Evolutionary conservation across 2,329 filamentous ascomycete species (phyloP).

Genomic region (Fusarium goolgardi): DNA sequence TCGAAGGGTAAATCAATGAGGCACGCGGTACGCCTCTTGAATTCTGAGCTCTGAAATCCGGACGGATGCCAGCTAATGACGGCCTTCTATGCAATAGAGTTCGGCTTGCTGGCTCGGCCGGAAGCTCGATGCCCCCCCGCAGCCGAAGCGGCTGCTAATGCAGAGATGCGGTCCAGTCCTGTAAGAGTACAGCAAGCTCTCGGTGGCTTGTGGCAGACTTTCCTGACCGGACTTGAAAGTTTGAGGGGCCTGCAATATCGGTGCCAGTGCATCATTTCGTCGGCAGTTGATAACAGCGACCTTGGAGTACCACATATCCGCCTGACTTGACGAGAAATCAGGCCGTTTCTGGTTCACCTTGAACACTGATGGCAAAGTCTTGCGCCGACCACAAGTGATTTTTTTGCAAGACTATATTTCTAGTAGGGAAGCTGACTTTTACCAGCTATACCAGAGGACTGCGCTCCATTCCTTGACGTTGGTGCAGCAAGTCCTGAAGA

Average conservation of each 20-base stretch:
- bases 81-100: conserved; percentile 32
- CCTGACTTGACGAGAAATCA: not conserved
- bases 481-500: not conserved
- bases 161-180: conserved; percentile 16
- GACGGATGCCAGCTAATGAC: conserved; percentile 13
- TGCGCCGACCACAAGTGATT: not conserved
- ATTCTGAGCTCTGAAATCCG: conserved; percentile 12
- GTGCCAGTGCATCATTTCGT: conserved; percentile 9
- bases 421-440: conserved; percentile 5
- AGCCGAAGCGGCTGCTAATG: conserved; percentile 36
- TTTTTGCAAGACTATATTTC: conserved; percentile 1
- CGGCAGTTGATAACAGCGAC: conserved; percentile 19
- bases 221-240: conserved; percentile 14
- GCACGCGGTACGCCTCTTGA: conserved; percentile 2
- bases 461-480: conserved; percentile 9
- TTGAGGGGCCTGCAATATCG: conserved; percentile 14
- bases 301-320: not conserved
- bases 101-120: conserved; percentile 29
- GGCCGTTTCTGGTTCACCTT: not conserved
- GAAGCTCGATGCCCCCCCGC: conserved; percentile 35
- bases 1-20: not conserved
- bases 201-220: conserved; percentile 4
- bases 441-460: not conserved
- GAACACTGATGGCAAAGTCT: not conserved
- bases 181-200: conserved; percentile 1